Evolutionary conservation across 192 early-diverging fungal species (phyloP).

Genomic region (Coemansia sp.): DNA sequence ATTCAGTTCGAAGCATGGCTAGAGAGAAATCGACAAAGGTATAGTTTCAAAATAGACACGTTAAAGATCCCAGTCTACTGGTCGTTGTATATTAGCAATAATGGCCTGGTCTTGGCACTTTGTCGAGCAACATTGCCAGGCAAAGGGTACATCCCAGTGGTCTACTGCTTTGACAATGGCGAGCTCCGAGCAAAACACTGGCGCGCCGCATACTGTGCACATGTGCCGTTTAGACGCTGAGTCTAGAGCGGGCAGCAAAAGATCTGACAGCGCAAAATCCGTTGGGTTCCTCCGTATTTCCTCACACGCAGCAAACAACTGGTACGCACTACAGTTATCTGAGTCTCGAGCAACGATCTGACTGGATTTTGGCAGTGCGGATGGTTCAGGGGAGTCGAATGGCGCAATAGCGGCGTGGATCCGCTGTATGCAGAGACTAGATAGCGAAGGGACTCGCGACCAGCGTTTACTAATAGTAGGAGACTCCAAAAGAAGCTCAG

Average conservation of each 20-base stretch:
- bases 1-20: conserved; percentile 24
- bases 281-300: conserved; percentile 25
- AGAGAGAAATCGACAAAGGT: conserved; percentile 28
- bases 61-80: conserved; percentile 5
- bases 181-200: conserved; percentile 24
- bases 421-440: conserved; percentile 21
- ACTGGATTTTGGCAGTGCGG: neutral
- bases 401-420: conserved; percentile 11
- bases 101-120: conserved; percentile 25
- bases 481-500: neutral
- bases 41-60: neutral
- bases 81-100: neutral
- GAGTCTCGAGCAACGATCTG: neutral
- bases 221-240: neutral
- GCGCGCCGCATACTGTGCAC: conserved; percentile 34
- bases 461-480: neutral
- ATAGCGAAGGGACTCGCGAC: conserved; percentile 18
- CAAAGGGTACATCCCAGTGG: conserved; percentile 27
- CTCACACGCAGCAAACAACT: conserved; percentile 20
- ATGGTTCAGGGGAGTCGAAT: neutral
- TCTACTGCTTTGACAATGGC: conserved; percentile 16
- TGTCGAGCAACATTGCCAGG: conserved; percentile 47
- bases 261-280: conserved; percentile 19
- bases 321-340: neutral
- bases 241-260: conserved; percentile 19